Evolutionary conservation across 1,284 basidiomycete species (phyloP).

Genomic region (Cerrena zonata): DNA sequence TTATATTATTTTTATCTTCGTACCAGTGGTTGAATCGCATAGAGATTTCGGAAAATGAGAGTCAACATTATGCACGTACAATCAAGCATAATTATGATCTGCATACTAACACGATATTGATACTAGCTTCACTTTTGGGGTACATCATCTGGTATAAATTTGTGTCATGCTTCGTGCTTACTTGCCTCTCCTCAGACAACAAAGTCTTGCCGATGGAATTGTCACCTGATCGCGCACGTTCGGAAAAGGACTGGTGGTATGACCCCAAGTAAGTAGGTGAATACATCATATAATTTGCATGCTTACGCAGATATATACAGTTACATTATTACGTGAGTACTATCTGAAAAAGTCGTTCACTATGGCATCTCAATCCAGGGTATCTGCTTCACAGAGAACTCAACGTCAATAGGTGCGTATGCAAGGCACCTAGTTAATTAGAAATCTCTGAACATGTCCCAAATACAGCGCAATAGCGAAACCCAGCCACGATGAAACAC

Average conservation of each 20-base stretch:
- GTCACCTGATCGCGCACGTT: slow-evolving; percentile 50
- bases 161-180: neutral
- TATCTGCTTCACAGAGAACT: slow-evolving; percentile 39
- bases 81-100: neutral
- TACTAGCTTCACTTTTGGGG: slow-evolving; percentile 15
- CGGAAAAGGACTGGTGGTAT: slow-evolving; percentile 58
- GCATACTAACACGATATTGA: slow-evolving; percentile 13
- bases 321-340: slow-evolving; percentile 39
- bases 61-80: slow-evolving; percentile 45
- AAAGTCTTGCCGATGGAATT: slow-evolving; percentile 57
- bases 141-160: slow-evolving; percentile 2
- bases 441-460: too few relatives aligned
- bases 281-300: neutral
- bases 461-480: slow-evolving; percentile 44
- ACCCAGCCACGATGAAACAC: slow-evolving; percentile 52
- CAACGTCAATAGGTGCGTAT: slow-evolving; percentile 43
- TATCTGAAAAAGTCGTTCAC: neutral
- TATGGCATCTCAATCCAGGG: slow-evolving; percentile 12
- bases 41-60: slow-evolving; percentile 48
- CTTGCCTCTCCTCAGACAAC: slow-evolving; percentile 39
- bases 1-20: slow-evolving; percentile 15
- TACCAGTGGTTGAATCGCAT: slow-evolving; percentile 59
- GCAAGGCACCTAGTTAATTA: too few relatives aligned
- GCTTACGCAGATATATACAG: slow-evolving; percentile 17
- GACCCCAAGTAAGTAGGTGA: slow-evolving; percentile 41